Evolutionary conservation across 306 rosid species (phyloP), one percentile per base, ranked within the genome.

Genomic region (Cicer pinnatifidum): DNA sequence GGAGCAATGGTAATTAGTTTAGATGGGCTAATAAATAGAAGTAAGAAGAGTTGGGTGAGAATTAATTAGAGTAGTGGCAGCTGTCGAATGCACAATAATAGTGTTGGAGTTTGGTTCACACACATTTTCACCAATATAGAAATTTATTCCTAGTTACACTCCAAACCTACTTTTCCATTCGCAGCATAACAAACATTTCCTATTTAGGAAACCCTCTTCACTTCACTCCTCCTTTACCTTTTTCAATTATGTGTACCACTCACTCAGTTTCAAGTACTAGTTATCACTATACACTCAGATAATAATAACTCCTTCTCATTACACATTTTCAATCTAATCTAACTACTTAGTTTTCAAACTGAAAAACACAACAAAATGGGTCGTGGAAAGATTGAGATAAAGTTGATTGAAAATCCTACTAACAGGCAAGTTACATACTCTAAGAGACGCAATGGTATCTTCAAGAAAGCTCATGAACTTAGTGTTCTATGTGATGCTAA

Each of bases 381-480:
- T 13, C 92, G 96, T 12, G 98, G 98, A 20, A 92, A 88, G 88
- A 87, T 88, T 46, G 89, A 88, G 88, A 87, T 88, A 76, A 92
- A 88, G 88, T 50, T 76, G 85, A 92, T 92, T 1, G 92, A 88
- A 78, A 92, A 92, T 78, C 86, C 83, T 4, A 92, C 96, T 4
- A 92, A 88, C 89, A 79, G 96, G 85, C 98, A 92, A 69, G 98
- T 92, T 4, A 90, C 98, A 43, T 92, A 88, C 86, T 90, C 96
- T 13, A 92, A 90, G 72, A 64, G 96, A 64, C 19, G 96, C 7
- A 89, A 85, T 83, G 98, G 98, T 60, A 84, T 92, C 73, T 80
- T 87, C 88, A 92, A 92, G 95, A 92, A 92, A 82, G 98, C 98
- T 72, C 77, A 84, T 45, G 98, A 92, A 79, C 98, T 92, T 78